phyloP scores from a whole-genome alignment of 176 grass and related monocot species.

The Oryza officinalis region DNA sequence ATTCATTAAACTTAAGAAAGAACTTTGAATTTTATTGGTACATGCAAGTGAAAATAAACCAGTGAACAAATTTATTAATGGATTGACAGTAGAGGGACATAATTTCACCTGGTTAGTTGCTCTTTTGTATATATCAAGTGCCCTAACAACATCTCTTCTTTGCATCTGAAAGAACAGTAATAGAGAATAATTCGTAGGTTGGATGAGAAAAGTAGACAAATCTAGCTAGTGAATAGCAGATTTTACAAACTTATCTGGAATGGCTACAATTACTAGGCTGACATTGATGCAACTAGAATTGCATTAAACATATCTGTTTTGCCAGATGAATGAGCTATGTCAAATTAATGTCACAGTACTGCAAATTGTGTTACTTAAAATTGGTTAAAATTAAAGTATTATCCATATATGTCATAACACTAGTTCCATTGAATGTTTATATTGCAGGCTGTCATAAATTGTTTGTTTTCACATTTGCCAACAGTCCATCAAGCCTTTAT shows the following conservation, averaged over 20 bases:
- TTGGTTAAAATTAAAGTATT: no score
- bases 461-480: no score
- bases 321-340: no score
- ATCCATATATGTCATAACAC: no score
- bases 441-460: no score
- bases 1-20: not conserved
- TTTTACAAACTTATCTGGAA: constrained; percentile 8
- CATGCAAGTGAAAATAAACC: not conserved
- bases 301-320: no score
- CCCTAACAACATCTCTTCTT: constrained; percentile 84
- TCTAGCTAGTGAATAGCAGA: not conserved
- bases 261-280: not conserved
- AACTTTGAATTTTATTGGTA: not conserved
- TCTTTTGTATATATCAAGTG: constrained; percentile 96
- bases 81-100: not conserved
- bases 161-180: constrained; percentile 98
- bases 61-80: not conserved
- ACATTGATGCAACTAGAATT: no score
- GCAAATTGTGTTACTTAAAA: no score
- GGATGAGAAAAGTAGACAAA: constrained; percentile 32
- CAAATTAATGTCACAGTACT: no score
- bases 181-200: constrained; percentile 38
- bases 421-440: no score
- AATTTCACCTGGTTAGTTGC: constrained; percentile 83
- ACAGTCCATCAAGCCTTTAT: no score